Evolutionary conservation across 345 rosid genomes (phyloP), one percentile per base, ranked within the genome.

Genomic region (Camelina sativa): DNA sequence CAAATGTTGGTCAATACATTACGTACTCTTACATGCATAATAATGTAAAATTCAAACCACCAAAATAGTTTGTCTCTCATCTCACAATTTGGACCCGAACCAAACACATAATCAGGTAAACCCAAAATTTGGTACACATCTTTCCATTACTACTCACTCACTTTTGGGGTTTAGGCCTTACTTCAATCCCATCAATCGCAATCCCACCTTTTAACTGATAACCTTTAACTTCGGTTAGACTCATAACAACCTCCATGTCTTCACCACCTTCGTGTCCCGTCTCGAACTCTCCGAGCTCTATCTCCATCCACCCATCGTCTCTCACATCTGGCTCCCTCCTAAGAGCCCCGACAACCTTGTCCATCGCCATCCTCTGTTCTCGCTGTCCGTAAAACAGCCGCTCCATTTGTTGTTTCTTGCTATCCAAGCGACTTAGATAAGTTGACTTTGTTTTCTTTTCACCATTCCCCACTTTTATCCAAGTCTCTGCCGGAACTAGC

Each of bases 221-320:
- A 1, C 93, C 96, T 67, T 84, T 86, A 13, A 88, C 89, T 72
- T 93, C 97, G 60, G 54, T 87, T 67, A 93, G 66, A 15, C 91
- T 82, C 91, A 87, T 86, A 50, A 62, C 80, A 35, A 90, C 84
- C 64, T 77, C 85, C 28, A 20, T 22, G 52, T 51, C 71, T 10
- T 30, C 59, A 1, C 32, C 63, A 5, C 30, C 72, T 6, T 61
- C 60, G 34, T 23, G 74, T 17, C 83, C 87, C 9, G 22, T 84
- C 38, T 68, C 78, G 65, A 90, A 89, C 63, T 84, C 87, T 4
- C 98, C 98, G 0, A 89, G 38, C 84, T 89, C 89, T 43, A 90
- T 78, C 84, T 90, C 97, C 91, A 85, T 43, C 97, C 98, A 93
- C 5, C 91, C 93, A 19, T 86, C 87, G 4, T 67, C 81, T 67